Evolutionary conservation across 2,329 filamentous ascomycete genomes (phyloP), one percentile per base, ranked within the genome.

Genomic region (Aspergillus pseudoglaucus): DNA sequence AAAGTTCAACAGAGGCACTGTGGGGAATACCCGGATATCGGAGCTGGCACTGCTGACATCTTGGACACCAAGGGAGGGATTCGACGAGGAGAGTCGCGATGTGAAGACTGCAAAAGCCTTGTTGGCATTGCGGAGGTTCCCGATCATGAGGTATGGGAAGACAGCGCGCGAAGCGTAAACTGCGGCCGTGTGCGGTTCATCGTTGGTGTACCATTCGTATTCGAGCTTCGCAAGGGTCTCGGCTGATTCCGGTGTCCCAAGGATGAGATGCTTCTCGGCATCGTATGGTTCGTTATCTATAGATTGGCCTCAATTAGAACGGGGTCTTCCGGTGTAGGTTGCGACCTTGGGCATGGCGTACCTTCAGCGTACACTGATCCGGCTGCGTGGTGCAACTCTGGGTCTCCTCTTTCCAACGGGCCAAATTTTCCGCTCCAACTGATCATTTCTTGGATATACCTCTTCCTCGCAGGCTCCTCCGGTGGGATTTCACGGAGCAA

Each of bases 1-100:
- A 72, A 97, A 97, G 73, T 98, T 98, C 61, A 98, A 78, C 47
- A 98, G 79, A n/a, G 93, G 93, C 53, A 98, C 74, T 49, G 87
- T 88, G 0, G 91, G 90, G 69, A 94, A 97, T 50, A 97, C 80
- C 53, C 86, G 84, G 40, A 87, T 71, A 53, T 95, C 89, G 47
- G 83, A 82, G 54, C 75, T 82, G 39, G 81, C 76, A 58, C 84
- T 87, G 63, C 85, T 87, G 46, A 96, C 87, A 60, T 90, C 83
- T 68, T 97, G 89, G 6, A 87, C 83, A 33, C 77, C 79, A n/a
- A 95, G 79, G 14, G 77, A 74, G 3, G 78, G 73, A 57, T 81
- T 80, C n/a, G 62, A 65, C 39, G 67, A 66, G 22, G 75, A 77
- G 40, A 94, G 77, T 37, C 79, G 76, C 48, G 78, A 80, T 17